Evolutionary conservation across 768 basidiomycete genomes (phyloP).

Genomic region (Kwoniella europaea): DNA sequence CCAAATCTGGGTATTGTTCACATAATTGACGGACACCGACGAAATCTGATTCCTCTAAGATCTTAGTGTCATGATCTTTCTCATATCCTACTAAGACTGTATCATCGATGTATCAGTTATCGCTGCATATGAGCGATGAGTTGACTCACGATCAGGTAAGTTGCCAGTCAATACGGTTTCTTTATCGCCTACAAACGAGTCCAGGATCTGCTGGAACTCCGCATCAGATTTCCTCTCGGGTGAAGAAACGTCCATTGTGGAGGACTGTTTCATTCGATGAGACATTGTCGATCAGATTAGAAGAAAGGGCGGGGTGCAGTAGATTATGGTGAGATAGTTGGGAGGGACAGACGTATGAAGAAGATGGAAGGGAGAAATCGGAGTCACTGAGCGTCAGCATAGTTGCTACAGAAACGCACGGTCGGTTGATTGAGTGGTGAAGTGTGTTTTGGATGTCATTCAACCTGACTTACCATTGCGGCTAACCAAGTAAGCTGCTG

Average conservation of each 20-base stretch:
- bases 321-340: no score
- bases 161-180: constrained; percentile 39
- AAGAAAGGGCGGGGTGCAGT: neutral
- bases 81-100: constrained; percentile 40
- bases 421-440: constrained; percentile 12
- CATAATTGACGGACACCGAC: constrained; percentile 30
- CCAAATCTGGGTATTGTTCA: constrained; percentile 33
- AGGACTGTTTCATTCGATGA: neutral
- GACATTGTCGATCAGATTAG: no score
- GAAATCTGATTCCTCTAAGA: constrained; percentile 41
- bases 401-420: neutral
- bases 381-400: neutral
- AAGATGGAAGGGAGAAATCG: neutral
- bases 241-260: neutral
- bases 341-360: neutral
- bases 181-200: constrained; percentile 43
- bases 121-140: neutral
- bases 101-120: neutral
- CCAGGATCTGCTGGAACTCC: constrained; percentile 48
- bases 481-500: neutral
- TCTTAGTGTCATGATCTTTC: constrained; percentile 36
- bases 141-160: constrained; percentile 41
- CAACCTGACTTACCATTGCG: constrained; percentile 7
- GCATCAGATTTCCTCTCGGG: constrained; percentile 40
- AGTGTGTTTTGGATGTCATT: neutral